These are phyloP conservation scores for Exidia glandulosa DNA, from an alignment of 768 basidiomycete species.

Conservation along the genomic window DNA sequence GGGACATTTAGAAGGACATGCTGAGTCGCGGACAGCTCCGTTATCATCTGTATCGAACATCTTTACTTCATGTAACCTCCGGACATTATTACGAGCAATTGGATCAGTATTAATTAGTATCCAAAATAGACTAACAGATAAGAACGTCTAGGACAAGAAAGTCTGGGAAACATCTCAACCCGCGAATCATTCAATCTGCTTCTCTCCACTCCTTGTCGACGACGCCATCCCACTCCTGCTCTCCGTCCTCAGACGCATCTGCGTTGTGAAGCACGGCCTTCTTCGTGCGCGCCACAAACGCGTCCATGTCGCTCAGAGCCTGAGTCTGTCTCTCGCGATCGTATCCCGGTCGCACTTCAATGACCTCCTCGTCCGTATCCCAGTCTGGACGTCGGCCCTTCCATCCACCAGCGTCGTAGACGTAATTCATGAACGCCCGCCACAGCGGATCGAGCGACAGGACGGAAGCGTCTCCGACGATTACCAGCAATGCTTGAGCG, in stretches of 20 bases:
- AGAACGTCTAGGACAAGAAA: background rate
- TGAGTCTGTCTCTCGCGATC: background rate
- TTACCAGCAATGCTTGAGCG: constrained; percentile 46
- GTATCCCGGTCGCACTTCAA: background rate
- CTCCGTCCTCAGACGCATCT: constrained; percentile 1
- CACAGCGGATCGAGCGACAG: constrained; percentile 53
- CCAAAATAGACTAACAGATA: background rate
- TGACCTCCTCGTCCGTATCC: constrained; percentile 19
- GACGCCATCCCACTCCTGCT: constrained; percentile 1
- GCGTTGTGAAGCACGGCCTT: background rate
- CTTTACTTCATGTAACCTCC: background rate
- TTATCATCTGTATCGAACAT: background rate
- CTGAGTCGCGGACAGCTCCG: background rate
- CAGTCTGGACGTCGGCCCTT: constrained; percentile 38
- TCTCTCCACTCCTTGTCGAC: background rate
- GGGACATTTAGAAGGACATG: background rate
- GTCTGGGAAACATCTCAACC: background rate
- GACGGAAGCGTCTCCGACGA: constrained; percentile 49
- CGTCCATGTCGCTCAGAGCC: constrained; percentile 7
- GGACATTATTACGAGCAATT: background rate
- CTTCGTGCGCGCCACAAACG: constrained; percentile 1
- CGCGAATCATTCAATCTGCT: background rate
- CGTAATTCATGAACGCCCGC: constrained; percentile 48
- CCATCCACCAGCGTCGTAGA: constrained; percentile 45
- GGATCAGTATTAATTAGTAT: background rate